Percentiles rank a stretch among this genome's conserved stretches.
phyloP scores from a whole-genome alignment of 177 flowering plant genomes.

The Tripterygium wilfordii region DNA sequence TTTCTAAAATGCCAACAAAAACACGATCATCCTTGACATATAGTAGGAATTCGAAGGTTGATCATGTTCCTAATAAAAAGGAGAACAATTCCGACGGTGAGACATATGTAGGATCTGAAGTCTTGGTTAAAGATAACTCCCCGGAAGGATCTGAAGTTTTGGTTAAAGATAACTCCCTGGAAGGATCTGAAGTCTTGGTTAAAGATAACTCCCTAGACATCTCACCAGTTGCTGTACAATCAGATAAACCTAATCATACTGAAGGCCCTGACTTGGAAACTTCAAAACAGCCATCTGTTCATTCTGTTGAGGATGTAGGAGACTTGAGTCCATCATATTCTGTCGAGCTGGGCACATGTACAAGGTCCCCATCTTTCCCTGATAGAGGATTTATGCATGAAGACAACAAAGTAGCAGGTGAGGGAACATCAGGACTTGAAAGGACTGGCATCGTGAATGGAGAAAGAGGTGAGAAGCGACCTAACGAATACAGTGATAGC shows the following conservation, averaged over 20 bases:
- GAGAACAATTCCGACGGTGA: conserved; percentile 18
- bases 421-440: conserved; percentile 26
- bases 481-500: conserved; percentile 22
- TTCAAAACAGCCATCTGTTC: conserved; percentile 12
- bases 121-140: background rate
- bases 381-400: conserved; percentile 21
- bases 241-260: conserved; percentile 18
- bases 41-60: conserved; percentile 32
- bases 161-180: background rate
- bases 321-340: conserved; percentile 18
- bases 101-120: conserved; percentile 11
- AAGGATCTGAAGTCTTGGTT: conserved; percentile 11
- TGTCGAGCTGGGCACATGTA: conserved; percentile 22
- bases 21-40: conserved; percentile 48
- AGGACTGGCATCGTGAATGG: conserved; percentile 26
- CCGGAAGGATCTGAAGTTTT: conserved; percentile 9
- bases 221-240: conserved; percentile 19
- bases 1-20: conserved; percentile 56
- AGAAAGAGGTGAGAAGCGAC: conserved; percentile 60
- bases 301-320: conserved; percentile 22
- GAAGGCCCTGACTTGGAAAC: conserved; percentile 19
- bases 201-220: conserved; percentile 19
- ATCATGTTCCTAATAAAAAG: conserved; percentile 18
- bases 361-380: conserved; percentile 37
- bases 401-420: conserved; percentile 26